Evolutionary conservation across 768 basidiomycete genomes (phyloP).

Genomic region (Boletus sensibilis): DNA sequence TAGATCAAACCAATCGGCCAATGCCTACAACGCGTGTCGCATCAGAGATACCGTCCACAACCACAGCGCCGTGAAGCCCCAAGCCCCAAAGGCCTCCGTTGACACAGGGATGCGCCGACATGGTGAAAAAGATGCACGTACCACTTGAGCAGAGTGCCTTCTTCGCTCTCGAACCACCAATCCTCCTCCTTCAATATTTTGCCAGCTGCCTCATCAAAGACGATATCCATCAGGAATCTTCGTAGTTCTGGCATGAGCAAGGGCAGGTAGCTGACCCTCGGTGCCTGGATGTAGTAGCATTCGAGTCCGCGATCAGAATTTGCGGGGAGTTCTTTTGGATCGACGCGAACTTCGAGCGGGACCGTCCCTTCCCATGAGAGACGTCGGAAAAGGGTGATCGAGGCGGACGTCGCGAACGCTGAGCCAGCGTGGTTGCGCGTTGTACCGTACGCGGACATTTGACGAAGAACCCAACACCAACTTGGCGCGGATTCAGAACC

Average conservation of each 20-base stretch:
- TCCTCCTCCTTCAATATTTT: conserved; percentile 80
- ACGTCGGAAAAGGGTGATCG: conserved; percentile 80
- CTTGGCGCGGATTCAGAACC: not conserved
- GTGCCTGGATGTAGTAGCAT: conserved; percentile 87
- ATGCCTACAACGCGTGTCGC: conserved; percentile 62
- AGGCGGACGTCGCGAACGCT: conserved; percentile 51
- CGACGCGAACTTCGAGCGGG: conserved; percentile 85
- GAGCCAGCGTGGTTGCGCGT: conserved; percentile 48
- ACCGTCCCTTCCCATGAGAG: conserved; percentile 91
- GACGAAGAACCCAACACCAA: conserved; percentile 3
- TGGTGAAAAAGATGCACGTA: conserved; percentile 37
- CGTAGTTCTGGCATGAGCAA: conserved; percentile 86
- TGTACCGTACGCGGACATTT: conserved; percentile 54
- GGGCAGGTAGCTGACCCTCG: conserved; percentile 91
- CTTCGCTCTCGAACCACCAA: conserved; percentile 97
- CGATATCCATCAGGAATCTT: conserved; percentile 86
- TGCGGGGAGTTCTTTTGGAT: conserved; percentile 85
- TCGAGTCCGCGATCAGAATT: conserved; percentile 88
- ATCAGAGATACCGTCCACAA: conserved; percentile 9
- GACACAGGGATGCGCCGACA: not conserved
- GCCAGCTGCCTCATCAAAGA: conserved; percentile 83
- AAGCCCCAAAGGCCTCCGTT: not conserved
- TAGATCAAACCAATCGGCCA: conserved; percentile 97
- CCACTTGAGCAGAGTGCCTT: conserved; percentile 85
- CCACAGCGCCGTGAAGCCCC: not conserved